Evolutionary conservation across 2,329 filamentous ascomycete species (phyloP).

Genomic region (Fusarium secorum): DNA sequence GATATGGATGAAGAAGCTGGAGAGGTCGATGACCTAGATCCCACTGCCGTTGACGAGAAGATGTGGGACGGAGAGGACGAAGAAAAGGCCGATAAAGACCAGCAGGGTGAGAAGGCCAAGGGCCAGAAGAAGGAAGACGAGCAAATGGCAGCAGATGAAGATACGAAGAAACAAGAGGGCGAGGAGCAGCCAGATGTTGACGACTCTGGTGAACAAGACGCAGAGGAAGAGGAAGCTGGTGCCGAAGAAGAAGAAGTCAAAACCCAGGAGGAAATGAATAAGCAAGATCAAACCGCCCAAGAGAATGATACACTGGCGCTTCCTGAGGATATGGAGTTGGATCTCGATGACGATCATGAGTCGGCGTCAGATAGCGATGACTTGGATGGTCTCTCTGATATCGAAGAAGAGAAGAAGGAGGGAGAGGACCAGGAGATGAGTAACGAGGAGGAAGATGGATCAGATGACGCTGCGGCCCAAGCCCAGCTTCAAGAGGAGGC

Average conservation of each 20-base stretch:
- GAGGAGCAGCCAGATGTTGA: slow-evolving; percentile 53
- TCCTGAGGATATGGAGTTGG: slow-evolving; percentile 87
- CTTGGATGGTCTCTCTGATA: slow-evolving; percentile 65
- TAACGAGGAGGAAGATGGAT: slow-evolving; percentile 47
- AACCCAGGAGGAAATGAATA: slow-evolving; percentile 64
- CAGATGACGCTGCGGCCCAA: slow-evolving; percentile 49
- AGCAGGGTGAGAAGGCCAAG: slow-evolving; percentile 76
- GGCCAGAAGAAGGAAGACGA: slow-evolving; percentile 72
- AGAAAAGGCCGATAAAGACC: slow-evolving; percentile 83
- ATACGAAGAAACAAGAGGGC: slow-evolving; percentile 59
- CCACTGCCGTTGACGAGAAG: slow-evolving; percentile 93
- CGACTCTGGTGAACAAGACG: slow-evolving; percentile 52
- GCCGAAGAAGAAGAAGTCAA: slow-evolving; percentile 66
- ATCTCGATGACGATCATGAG: slow-evolving; percentile 75
- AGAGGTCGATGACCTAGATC: slow-evolving; percentile 89
- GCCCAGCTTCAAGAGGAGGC: slow-evolving; percentile 50
- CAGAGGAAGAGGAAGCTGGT: slow-evolving; percentile 70
- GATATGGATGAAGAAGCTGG: slow-evolving; percentile 90
- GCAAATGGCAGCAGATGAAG: slow-evolving; percentile 65
- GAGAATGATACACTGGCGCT: slow-evolving; percentile 84
- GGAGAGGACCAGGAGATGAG: slow-evolving; percentile 51
- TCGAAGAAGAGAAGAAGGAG: slow-evolving; percentile 55
- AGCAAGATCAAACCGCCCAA: slow-evolving; percentile 77
- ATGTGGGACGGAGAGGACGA: slow-evolving; percentile 94
- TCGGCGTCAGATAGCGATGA: slow-evolving; percentile 64